Evolutionary conservation across 78 protist species (phyloP), one percentile per base, ranked within the genome.

Genomic region (Tieghemostelium lacteum): DNA sequence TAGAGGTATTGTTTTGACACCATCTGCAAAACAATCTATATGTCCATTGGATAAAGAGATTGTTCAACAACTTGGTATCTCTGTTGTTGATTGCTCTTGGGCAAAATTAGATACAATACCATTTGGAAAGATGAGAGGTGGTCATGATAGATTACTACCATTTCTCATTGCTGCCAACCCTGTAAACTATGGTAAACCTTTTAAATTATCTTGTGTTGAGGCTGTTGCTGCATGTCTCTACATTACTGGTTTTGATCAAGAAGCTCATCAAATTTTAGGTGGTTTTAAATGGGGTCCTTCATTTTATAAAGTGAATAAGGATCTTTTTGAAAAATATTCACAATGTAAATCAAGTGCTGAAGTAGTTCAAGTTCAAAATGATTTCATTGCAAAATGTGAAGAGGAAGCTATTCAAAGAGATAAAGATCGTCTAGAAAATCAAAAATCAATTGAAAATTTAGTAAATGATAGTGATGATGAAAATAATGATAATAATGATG

Each of bases 91-190:
- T 76, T 98, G 99, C 88, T 96, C 98, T 14, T 98, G 99, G 99
- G 95, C 94, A 40, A 77, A 63, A 45, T 70, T 98, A 16, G 98
- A 96, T 26, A 64, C 89, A 6, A 93, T 95, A 39, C 98, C 98
- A 6, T 94, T 94, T 50, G 34, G 14, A 10, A 76, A 78, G 50
- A 58, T 96, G 94, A 70, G 40, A 29, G 93, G 93, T 29, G 95
- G 95, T 12, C 94, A 78, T 34, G 92, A 73, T 52, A 83, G 97
- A 50, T 70, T 96, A 55, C 69, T 98, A 73, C 99, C 99, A 4
- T 97, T 92, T 62, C 63, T 98, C 1, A 92, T 98, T n/a, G 99
- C 99, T 0, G 99, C 99, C 16, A 98, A 98, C 42, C 98, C 99
- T 19, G 98, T 97, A 20, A 98, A 98, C 73, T 98, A 96, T 73